Evolutionary conservation across 2,329 filamentous ascomycete species (phyloP).

Genomic region (Aspergillus sp.): DNA sequence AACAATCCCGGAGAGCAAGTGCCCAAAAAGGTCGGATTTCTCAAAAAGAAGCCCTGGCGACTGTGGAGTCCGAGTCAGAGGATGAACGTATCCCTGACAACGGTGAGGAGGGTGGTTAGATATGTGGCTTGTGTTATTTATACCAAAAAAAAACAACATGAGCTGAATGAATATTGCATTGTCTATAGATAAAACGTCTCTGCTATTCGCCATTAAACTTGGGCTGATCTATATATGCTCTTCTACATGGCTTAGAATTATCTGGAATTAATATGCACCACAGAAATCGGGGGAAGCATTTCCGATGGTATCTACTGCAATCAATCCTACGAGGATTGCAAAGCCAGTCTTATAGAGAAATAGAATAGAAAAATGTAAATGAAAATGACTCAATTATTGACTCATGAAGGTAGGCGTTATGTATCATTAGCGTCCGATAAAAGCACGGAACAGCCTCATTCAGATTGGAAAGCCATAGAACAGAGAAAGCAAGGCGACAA

Average conservation of each 20-base stretch:
- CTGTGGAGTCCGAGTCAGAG: constrained; percentile 27
- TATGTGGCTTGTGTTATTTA: background rate
- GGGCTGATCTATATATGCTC: too few relatives aligned
- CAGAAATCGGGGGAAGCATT: too few relatives aligned
- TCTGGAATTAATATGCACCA: too few relatives aligned
- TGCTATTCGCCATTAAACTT: too few relatives aligned
- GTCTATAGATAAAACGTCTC: too few relatives aligned
- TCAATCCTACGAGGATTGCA: too few relatives aligned
- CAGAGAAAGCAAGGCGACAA: background rate
- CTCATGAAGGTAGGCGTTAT: constrained; percentile 9
- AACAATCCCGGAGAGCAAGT: too few relatives aligned
- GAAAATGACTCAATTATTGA: constrained; percentile 11
- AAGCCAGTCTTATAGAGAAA: background rate
- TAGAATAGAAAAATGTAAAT: background rate
- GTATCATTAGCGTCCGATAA: constrained; percentile 14
- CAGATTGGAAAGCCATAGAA: background rate
- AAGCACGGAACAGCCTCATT: constrained; percentile 7
- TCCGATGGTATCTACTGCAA: too few relatives aligned
- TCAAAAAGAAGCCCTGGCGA: constrained; percentile 25
- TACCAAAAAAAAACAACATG: background rate
- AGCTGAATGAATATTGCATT: constrained; percentile 6
- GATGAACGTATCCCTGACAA: constrained; percentile 18
- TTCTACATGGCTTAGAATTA: too few relatives aligned
- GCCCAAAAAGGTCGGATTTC: constrained; percentile 13
- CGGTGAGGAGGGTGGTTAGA: constrained; percentile 13